Evolutionary conservation across 2,329 filamentous ascomycete species (phyloP).

Genomic region (Xylaria arbuscula): DNA sequence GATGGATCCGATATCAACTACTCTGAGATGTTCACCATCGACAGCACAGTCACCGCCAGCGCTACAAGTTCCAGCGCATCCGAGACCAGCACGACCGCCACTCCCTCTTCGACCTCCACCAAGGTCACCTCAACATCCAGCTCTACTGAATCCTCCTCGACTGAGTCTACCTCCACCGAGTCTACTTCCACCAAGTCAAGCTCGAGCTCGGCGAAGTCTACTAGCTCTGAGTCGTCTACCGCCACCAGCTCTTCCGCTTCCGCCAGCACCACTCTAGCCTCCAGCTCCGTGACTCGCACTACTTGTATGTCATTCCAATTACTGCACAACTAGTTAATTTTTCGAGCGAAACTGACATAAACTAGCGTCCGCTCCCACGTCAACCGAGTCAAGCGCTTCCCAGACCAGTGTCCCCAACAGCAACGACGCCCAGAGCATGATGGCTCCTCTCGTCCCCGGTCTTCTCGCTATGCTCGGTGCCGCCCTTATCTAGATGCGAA

Average conservation of each 20-base stretch:
- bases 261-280: constrained; percentile 6
- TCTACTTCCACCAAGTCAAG: constrained; percentile 32
- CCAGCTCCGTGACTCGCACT: constrained; percentile 17
- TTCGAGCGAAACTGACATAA: constrained; percentile 21
- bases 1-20: constrained; percentile 58
- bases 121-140: constrained; percentile 24
- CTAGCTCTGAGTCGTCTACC: constrained; percentile 26
- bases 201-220: constrained; percentile 15
- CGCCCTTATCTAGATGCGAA: constrained; percentile 41
- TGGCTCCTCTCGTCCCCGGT: constrained; percentile 46
- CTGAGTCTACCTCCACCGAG: constrained; percentile 33
- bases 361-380: constrained; percentile 35
- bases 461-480: constrained; percentile 44
- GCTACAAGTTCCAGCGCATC: neutral
- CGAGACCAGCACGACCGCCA: neutral
- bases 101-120: constrained; percentile 8
- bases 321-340: neutral
- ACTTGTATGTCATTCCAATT: constrained; percentile 28
- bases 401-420: constrained; percentile 43
- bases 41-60: constrained; percentile 42
- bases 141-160: constrained; percentile 39
- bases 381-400: constrained; percentile 35
- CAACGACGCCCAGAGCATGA: constrained; percentile 45
- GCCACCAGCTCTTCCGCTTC: constrained; percentile 19
- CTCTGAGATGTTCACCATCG: constrained; percentile 54